A percentile compares a stretch with the other conserved stretches of the same genome.
Evolutionary conservation across 495 filamentous ascomycete species (phyloP).

Genomic region (Penicillium crystallinum): DNA sequence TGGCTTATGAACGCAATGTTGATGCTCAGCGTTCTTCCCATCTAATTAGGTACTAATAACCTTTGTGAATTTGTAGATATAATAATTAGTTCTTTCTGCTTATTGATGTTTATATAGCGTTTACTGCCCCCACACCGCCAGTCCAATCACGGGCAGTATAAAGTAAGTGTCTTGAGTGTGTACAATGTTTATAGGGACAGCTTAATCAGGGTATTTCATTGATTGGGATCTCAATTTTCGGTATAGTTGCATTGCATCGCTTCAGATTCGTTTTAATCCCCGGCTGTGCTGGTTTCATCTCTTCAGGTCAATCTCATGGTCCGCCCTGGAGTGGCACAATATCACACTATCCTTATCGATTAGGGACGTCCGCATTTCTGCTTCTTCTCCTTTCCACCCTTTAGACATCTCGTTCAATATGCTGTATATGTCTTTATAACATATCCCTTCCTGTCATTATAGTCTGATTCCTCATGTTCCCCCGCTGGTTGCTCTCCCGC

Average conservation of each 20-base stretch:
- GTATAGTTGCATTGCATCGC: too few species aligned
- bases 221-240: neutral
- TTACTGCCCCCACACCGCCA: neutral
- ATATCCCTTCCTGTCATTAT: slow-evolving; percentile 9
- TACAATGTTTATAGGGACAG: neutral
- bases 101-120: neutral
- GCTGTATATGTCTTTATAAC: slow-evolving; percentile 18
- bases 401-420: slow-evolving; percentile 7
- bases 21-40: neutral
- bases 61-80: neutral
- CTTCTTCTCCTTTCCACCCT: neutral
- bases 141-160: neutral
- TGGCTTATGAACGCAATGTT: slow-evolving; percentile 7
- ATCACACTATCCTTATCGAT: neutral
- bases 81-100: neutral
- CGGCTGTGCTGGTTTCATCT: too few species aligned
- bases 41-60: neutral
- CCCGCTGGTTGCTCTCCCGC: slow-evolving; percentile 55
- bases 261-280: too few species aligned
- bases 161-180: neutral
- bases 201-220: neutral
- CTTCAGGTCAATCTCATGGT: neutral
- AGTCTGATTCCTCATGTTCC: slow-evolving; percentile 39
- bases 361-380: neutral
- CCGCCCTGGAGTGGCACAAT: neutral